Base-by-base conservation (phyloP, 1,284 basidiomycete species). In the Ceratobasidium sp. region DNA sequence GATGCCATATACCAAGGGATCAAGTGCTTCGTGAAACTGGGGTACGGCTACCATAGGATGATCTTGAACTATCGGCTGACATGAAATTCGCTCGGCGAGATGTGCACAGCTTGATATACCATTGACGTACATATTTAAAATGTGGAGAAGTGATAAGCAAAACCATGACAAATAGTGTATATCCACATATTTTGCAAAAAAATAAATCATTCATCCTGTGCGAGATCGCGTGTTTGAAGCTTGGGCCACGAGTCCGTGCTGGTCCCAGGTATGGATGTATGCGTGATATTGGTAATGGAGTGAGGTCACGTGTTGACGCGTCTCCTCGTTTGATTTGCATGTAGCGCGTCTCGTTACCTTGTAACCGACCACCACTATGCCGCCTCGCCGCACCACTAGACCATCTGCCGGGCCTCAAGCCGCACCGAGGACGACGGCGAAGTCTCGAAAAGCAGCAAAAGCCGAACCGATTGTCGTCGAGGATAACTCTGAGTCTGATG, bases 401-500 rank as follows among this genome's bases (percentile, higher is more conserved):
- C 41, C 55, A 3, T 46, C 55, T 46, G 55, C 67, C 16, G 67
- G 59, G 21, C 48, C 67, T 39, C 52, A 59, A 43, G 39, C 67
- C 36, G 41, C 43, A 30, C 14, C 26, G 14, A 50, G 28, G 16
- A n/a, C 67, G 28, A 39, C 67, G 4, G 26, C 59, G 2, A 45
- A 43, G 36, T 23, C 41, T 18, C 39, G 67, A 59, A 70, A 59
- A 28, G 39, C 34, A 6, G 18, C 48, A n/a, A 69, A 69, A 70
- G 16, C 67, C 1, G 67, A 70, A 30, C 55, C 67, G 14, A 67
- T 67, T 58, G 53, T 70, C 14, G 41, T 70, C 30, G 67, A 58
- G 30, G 61, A 64, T 45, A 50, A 67, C 53, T 73, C 72, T n/a
- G 72, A 73, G 21, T 53, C 57, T 28, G 67, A 71, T 28, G 72